Evolutionary conservation across 2,329 filamentous ascomycete genomes (phyloP).

Genomic region (Didymella pinodella): DNA sequence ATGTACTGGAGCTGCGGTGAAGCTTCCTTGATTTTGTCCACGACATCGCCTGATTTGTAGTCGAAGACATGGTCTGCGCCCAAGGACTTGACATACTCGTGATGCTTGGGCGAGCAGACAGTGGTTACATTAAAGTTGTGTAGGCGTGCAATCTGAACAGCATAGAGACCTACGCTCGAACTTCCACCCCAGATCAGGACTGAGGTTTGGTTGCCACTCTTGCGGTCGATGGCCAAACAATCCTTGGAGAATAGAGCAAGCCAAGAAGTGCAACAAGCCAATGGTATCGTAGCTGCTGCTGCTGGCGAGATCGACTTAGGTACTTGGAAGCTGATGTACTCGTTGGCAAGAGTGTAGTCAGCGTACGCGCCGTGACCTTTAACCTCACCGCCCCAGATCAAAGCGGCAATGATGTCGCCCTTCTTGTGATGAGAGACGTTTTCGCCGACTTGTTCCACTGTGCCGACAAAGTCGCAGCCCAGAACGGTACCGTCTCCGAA

Average conservation of each 20-base stretch:
- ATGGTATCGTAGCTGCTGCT: conserved; percentile 52
- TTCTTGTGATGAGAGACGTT: conserved; percentile 34
- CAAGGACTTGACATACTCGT: conserved; percentile 22
- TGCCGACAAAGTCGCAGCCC: conserved; percentile 52
- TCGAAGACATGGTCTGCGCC: conserved; percentile 43
- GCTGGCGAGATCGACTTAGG: conserved; percentile 40
- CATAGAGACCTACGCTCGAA: conserved; percentile 40
- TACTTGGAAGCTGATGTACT: conserved; percentile 53
- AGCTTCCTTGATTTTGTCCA: conserved; percentile 50
- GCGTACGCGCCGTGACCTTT: conserved; percentile 46
- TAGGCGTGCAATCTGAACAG: conserved; percentile 30
- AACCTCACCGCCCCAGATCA: conserved; percentile 35
- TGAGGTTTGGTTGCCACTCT: conserved; percentile 13
- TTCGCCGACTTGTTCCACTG: conserved; percentile 46
- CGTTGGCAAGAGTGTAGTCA: conserved; percentile 52
- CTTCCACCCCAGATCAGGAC: conserved; percentile 57
- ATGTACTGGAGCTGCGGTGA: conserved; percentile 39
- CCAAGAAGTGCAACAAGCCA: conserved; percentile 53
- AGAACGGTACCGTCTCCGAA: conserved; percentile 47
- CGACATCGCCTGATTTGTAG: conserved; percentile 55
- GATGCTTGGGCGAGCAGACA: conserved; percentile 27
- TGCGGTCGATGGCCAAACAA: conserved; percentile 47
- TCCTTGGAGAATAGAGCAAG: conserved; percentile 53
- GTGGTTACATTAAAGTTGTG: conserved; percentile 22
- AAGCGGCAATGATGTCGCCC: conserved; percentile 44